phyloP scores from a whole-genome alignment of 1,139 yeast genomes.

The Magnusiomyces fungicola region DNA sequence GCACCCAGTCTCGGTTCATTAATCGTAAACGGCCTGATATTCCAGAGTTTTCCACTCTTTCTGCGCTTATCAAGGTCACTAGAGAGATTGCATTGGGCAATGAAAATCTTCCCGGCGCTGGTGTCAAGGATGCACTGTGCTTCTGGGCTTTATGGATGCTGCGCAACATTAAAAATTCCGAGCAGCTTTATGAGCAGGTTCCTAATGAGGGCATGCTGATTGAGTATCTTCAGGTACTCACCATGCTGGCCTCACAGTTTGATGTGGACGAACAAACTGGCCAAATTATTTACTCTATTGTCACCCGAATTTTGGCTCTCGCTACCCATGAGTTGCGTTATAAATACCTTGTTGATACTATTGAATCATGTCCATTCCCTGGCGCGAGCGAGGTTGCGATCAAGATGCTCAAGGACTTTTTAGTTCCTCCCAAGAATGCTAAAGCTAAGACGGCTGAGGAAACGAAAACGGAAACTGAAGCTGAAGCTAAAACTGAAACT shows the following conservation, averaged over 20 bases:
- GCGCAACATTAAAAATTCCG: constrained; percentile 28
- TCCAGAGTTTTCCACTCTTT: constrained; percentile 18
- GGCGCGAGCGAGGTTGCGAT: constrained; percentile 52
- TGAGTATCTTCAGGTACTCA: constrained; percentile 42
- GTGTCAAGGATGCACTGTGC: constrained; percentile 36
- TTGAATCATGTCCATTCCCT: constrained; percentile 61
- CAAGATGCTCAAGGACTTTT: constrained; percentile 59
- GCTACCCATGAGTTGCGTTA: constrained; percentile 52
- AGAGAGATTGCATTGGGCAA: constrained; percentile 6
- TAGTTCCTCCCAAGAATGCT: too few relatives aligned
- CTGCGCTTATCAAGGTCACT: constrained; percentile 22
- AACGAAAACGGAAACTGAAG: background rate
- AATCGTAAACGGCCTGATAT: constrained; percentile 17
- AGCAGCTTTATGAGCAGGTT: constrained; percentile 21
- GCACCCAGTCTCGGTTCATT: constrained; percentile 29
- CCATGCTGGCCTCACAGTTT: constrained; percentile 20
- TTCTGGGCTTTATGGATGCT: constrained; percentile 41
- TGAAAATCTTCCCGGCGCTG: constrained; percentile 22
- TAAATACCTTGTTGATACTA: constrained; percentile 56
- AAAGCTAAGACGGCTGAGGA: background rate
- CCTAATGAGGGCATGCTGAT: constrained; percentile 26
- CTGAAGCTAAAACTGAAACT: background rate
- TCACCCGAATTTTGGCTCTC: constrained; percentile 39
- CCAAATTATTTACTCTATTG: constrained; percentile 28
- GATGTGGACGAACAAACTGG: constrained; percentile 25